Percentiles rank a stretch among this genome's conserved stretches.
Evolutionary conservation across 2,329 filamentous ascomycete genomes (phyloP).

Genomic region (Aspergillus terreus): DNA sequence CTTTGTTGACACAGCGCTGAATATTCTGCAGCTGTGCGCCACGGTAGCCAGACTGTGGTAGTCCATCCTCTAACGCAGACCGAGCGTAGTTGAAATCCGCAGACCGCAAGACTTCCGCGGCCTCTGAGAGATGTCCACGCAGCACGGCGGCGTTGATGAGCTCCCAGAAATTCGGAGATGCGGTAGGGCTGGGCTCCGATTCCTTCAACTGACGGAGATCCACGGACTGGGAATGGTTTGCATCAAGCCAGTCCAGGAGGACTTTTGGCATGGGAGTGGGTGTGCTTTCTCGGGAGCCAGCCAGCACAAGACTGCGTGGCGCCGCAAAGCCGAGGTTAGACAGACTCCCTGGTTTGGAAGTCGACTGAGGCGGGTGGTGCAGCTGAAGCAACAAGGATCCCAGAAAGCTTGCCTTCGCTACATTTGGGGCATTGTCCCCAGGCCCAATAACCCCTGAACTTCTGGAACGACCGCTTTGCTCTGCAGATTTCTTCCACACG

Average conservation of each 20-base stretch:
- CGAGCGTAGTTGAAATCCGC: slow-evolving; percentile 77
- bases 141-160: slow-evolving; percentile 70
- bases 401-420: slow-evolving; percentile 75
- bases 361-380: slow-evolving; percentile 61
- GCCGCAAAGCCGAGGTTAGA: slow-evolving; percentile 21
- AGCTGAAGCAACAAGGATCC: slow-evolving; percentile 73
- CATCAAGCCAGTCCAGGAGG: slow-evolving; percentile 77
- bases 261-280: slow-evolving; percentile 64
- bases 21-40: slow-evolving; percentile 76
- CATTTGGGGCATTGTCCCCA: slow-evolving; percentile 57
- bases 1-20: slow-evolving; percentile 65
- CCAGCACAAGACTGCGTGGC: slow-evolving; percentile 27
- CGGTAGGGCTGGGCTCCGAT: slow-evolving; percentile 68
- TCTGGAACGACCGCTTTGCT: slow-evolving; percentile 39
- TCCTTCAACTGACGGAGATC: slow-evolving; percentile 64
- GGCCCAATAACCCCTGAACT: slow-evolving; percentile 62
- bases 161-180: slow-evolving; percentile 80
- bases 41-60: slow-evolving; percentile 64
- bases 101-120: slow-evolving; percentile 64
- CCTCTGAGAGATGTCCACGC: slow-evolving; percentile 67
- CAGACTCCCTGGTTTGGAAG: slow-evolving; percentile 16
- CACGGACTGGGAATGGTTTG: slow-evolving; percentile 67
- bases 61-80: slow-evolving; percentile 59
- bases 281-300: slow-evolving; percentile 21
- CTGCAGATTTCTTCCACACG: slow-evolving; percentile 30